Base-by-base conservation (phyloP, 1,284 basidiomycete genomes). In the Ceratobasidium papillatum region DNA sequence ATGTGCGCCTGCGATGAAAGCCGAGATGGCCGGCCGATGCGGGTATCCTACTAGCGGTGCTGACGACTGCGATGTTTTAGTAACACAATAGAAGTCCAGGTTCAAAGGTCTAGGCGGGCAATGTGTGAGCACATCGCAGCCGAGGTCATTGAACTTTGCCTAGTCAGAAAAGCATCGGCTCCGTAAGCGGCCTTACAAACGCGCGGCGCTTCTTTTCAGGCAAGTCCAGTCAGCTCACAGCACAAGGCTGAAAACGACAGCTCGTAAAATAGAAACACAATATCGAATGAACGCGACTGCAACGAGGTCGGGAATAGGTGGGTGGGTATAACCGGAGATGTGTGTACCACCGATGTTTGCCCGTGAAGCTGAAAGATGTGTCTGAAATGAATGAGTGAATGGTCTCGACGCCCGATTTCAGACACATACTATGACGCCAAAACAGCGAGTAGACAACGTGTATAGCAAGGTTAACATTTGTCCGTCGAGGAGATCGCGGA, bases 351-450 rank as follows among this genome's bases (percentile, higher is more conserved):
- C 56, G 56, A 59, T 19, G 32, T 36, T 36, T 59, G 56, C 32
- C 56, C 56, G 56, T 32, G 34, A 59, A 34, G 30, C 32, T 38
- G 56, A 38, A 59, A 59, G 34, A 19, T 19, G 30, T 27, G 56
- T 59, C 56, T 59, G 56, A 59, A 59, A 59, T 59, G 56, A 59
- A 59, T 22, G 25, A 59, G 38, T 59, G 56, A 59, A 59, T 22
- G 25, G 51, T 25, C 27, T 58, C 54, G 54, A 58, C 30, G 54
- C 34, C 22, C n/a, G 30, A 30, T 59, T 59, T 59, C 56, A 59
- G 34, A 36, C 56, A 36, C 34, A 32, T n/a, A 34, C 2, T 59
- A 59, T 59, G 56, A 59, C 56, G 56, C 4, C 32, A 59, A 19
- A 59, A 17, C 56, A 59, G 56, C 56, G 30, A 30, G 56, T 30